These are phyloP conservation scores for Chiua virens DNA, from an alignment of 768 basidiomycete species.

Conservation along the genomic window DNA sequence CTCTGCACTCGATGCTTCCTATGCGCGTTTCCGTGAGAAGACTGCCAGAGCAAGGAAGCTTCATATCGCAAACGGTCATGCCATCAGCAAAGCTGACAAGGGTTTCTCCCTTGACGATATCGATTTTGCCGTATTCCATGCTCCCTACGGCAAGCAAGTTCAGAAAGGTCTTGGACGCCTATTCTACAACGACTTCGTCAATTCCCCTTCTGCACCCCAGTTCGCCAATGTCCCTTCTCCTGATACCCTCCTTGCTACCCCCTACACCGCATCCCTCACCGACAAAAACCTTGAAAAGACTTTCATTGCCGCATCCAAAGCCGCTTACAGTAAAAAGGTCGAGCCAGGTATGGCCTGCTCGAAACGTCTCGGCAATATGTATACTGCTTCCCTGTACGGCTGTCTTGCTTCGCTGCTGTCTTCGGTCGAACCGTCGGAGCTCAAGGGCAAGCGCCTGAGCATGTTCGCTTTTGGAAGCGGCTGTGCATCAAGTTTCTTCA, in stretches of 20 bases:
- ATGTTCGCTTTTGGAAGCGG: constrained; percentile 98
- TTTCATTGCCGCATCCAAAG: constrained; percentile 79
- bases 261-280: constrained; percentile 74
- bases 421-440: constrained; percentile 63
- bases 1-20: constrained; percentile 88
- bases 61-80: constrained; percentile 34
- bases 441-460: constrained; percentile 82
- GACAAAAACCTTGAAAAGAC: constrained; percentile 97
- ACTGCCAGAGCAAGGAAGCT: constrained; percentile 61
- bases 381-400: constrained; percentile 94
- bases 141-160: constrained; percentile 98
- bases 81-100: constrained; percentile 31
- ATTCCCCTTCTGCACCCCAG: constrained; percentile 64
- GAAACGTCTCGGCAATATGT: constrained; percentile 95
- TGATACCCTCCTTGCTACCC: constrained; percentile 63
- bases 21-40: constrained; percentile 83
- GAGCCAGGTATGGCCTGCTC: constrained; percentile 85
- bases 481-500: constrained; percentile 94
- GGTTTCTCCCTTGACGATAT: constrained; percentile 77
- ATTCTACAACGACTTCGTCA: constrained; percentile 89
- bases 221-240: constrained; percentile 73
- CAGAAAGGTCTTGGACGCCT: constrained; percentile 95
- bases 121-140: constrained; percentile 96
- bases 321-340: constrained; percentile 71
- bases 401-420: constrained; percentile 88